phyloP scores from a whole-genome alignment of 2,329 filamentous ascomycete genomes.

The Chalaropsis ovoidea region DNA sequence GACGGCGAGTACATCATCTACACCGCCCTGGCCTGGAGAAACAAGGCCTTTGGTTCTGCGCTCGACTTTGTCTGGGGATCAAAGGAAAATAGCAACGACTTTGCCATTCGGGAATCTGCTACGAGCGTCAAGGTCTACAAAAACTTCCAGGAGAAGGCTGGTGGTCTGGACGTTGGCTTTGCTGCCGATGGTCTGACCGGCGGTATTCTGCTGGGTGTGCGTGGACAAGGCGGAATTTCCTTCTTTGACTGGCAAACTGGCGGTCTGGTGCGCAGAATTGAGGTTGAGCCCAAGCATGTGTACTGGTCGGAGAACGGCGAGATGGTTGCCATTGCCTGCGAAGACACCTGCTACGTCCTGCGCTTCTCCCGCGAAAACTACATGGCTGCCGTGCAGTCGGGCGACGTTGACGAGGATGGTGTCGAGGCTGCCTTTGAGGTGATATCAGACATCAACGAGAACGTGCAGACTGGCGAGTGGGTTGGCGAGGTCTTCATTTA shows the following conservation, averaged over 20 bases:
- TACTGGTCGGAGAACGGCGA: constrained; percentile 98
- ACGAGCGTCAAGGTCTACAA: constrained; percentile 96
- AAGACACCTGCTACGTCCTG: constrained; percentile 90
- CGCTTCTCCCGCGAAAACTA: constrained; percentile 87
- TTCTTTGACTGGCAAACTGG: constrained; percentile 96
- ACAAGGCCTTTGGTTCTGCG: constrained; percentile 93
- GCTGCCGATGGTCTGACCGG: constrained; percentile 84
- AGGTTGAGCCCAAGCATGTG: constrained; percentile 63
- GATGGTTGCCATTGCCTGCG: constrained; percentile 81
- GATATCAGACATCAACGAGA: constrained; percentile 89
- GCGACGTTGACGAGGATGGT: constrained; percentile 76
- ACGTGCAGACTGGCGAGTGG: constrained; percentile 90
- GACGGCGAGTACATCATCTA: constrained; percentile 99
- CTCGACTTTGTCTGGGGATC: constrained; percentile 95
- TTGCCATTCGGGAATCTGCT: constrained; percentile 86
- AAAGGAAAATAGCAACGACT: constrained; percentile 97
- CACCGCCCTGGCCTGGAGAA: constrained; percentile 89
- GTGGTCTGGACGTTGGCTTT: constrained; percentile 87
- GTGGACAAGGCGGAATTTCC: constrained; percentile 85
- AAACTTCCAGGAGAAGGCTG: constrained; percentile 88
- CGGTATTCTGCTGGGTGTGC: constrained; percentile 84
- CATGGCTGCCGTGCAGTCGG: constrained; percentile 68
- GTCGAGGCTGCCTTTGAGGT: constrained; percentile 95
- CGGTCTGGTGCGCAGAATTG: constrained; percentile 80
- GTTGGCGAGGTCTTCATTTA: constrained; percentile 99